A percentile compares a stretch with the other conserved stretches of the same genome.
Conservation (phyloP, 2,329 filamentous ascomycete genomes). For the Xylaria sp. region DNA sequence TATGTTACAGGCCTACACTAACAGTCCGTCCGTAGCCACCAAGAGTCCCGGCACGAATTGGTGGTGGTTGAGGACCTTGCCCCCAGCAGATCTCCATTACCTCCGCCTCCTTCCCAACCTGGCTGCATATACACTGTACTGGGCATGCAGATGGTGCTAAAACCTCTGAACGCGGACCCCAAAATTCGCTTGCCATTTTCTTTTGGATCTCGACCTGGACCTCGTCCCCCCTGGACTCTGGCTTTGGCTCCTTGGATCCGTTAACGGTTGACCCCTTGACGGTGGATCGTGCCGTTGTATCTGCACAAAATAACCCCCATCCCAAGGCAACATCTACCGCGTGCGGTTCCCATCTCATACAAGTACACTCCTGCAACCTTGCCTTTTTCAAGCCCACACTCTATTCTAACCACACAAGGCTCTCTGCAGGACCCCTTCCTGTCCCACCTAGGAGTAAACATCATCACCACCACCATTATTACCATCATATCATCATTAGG, state of each 20-base stretch:
- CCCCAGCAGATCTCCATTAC: slow-evolving; percentile 50
- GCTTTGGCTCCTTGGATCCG: slow-evolving; percentile 37
- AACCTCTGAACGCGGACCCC: slow-evolving; percentile 50
- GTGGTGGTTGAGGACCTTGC: slow-evolving; percentile 44
- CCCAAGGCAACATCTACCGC: slow-evolving; percentile 51
- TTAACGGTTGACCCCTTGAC: slow-evolving; percentile 49
- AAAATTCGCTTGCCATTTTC: slow-evolving; percentile 46
- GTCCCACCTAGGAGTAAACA: slow-evolving; percentile 41
- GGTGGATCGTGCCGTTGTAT: slow-evolving; percentile 48
- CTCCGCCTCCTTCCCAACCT: slow-evolving; percentile 51
- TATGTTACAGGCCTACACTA: slow-evolving; percentile 33
- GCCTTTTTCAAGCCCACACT: slow-evolving; percentile 49
- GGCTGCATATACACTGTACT: slow-evolving; percentile 50
- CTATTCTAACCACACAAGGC: slow-evolving; percentile 46
- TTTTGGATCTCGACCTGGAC: slow-evolving; percentile 47
- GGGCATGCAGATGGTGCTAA: slow-evolving; percentile 46
- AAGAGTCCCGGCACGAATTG: slow-evolving; percentile 47
- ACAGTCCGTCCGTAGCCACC: slow-evolving; percentile 37
- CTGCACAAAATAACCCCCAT: slow-evolving; percentile 50
- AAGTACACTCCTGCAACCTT: slow-evolving; percentile 53
- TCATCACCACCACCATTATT: slow-evolving; percentile 28
- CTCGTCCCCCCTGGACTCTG: slow-evolving; percentile 47
- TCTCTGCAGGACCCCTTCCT: slow-evolving; percentile 44
- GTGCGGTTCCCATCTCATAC: slow-evolving; percentile 50
- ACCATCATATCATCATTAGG: slow-evolving; percentile 37